phyloP scores from a whole-genome alignment of 768 basidiomycete genomes.

The Serendipita sp. region DNA sequence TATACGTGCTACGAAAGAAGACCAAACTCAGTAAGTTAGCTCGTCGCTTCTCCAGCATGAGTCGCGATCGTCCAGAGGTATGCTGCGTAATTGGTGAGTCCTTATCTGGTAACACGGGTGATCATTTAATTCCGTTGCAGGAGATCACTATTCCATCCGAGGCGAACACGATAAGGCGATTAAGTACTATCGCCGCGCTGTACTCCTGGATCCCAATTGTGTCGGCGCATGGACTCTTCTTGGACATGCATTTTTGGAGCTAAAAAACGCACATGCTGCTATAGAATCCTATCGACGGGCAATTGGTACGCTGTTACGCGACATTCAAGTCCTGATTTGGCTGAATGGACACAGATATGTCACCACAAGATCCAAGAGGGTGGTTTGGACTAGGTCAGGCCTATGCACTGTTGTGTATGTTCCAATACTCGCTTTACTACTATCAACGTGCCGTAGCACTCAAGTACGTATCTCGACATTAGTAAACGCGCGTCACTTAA shows the following conservation, averaged over 20 bases:
- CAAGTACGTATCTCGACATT: constrained; percentile 31
- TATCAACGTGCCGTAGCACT: constrained; percentile 91
- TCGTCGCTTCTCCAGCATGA: constrained; percentile 74
- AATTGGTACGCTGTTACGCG: constrained; percentile 39
- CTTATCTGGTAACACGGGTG: not conserved
- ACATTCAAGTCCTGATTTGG: constrained; percentile 5
- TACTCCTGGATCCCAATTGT: constrained; percentile 89
- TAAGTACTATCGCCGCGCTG: constrained; percentile 84
- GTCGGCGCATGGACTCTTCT: constrained; percentile 96
- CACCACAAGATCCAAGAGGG: constrained; percentile 89
- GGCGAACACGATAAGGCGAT: constrained; percentile 92
- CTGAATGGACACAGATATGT: constrained; percentile 47
- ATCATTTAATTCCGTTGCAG: constrained; percentile 25
- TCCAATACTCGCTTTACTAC: constrained; percentile 88
- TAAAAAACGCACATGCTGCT: constrained; percentile 98
- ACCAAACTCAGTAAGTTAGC: constrained; percentile 81
- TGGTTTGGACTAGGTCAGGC: constrained; percentile 99
- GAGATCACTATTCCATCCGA: constrained; percentile 92
- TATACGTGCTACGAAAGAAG: constrained; percentile 85
- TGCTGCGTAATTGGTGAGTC: constrained; percentile 83
- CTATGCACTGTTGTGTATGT: constrained; percentile 93
- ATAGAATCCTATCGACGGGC: constrained; percentile 96
- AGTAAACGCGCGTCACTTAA: not conserved
- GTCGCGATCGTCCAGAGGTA: constrained; percentile 89
- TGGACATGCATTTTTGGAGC: constrained; percentile 97